Evolutionary conservation across 345 rosid species (phyloP), one percentile per base, ranked within the genome.

Genomic region (Arabis alpina): DNA sequence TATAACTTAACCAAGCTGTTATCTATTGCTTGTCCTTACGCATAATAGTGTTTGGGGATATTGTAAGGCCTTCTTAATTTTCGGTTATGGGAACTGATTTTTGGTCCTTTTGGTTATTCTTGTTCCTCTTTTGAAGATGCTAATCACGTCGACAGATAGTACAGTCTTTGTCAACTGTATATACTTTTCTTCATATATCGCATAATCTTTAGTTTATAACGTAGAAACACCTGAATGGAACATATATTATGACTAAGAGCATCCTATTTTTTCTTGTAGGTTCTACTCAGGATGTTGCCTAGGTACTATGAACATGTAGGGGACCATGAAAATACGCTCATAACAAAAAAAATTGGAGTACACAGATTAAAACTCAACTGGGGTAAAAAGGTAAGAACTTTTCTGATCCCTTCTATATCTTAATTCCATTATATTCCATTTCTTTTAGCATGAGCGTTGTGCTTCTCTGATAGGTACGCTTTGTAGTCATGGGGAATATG

Each of bases 401-500:
- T 25, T 74, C 48, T 45, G 62, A 10, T 51, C 11, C 47, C 53
- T 68, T 44, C n/a, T 43, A 14, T 56, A 3, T 58, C 11, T 25
- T 32, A 71, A 3, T 2, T 16, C 8, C 71, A 75, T 57, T 51
- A 11, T 51, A 27, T 57, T 44, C n/a, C 27, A 6, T 16, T 63
- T 59, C 15, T 30, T 68, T 60, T 55, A 48, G 61, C 54, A 50
- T 70, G 42, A 64, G 16, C 61, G 14, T 64, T 76, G 66, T 76
- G 71, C 42, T 64, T 68, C 69, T 80, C 75, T 71, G 68, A 73
- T 72, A 94, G 99, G 99, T 94, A 67, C 88, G 89, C 43, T 94
- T 94, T 80, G 92, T 94, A 82, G 96, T 94, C 76, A 94, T 94
- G 99, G 99, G 99, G 51, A 94, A 91, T 79, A 94, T 94, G 99